Evolutionary conservation across 2,329 filamentous ascomycete genomes (phyloP), one percentile per base, ranked within the genome.

Genomic region (Pestalotiopsis sp.): DNA sequence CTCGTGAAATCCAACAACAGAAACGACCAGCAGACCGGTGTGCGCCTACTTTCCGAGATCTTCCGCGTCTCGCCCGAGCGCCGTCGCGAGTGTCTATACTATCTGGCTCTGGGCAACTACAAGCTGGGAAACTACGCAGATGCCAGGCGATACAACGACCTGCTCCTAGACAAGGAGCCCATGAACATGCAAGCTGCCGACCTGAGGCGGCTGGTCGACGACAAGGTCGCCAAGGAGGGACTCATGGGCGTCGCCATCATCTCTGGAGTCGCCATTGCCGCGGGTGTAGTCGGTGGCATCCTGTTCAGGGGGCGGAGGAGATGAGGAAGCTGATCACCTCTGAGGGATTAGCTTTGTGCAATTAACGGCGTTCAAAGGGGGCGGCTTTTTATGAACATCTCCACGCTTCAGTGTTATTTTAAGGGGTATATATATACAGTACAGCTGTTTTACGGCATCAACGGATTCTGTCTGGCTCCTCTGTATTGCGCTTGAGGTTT

Each of bases 111-210:
- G 39, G 96, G 96, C 71, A 97, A 98, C 86, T 98, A 95, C 88
- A 98, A 98, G 85, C 90, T 99, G 61, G 95, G 95, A 71, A 98
- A 98, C 86, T 99, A 98, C 81, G 94, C 91, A 70, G 96, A 99
- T 79, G 95, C 95, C 69, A 88, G 95, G 76, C 88, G 93, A 78
- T 98, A 98, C 83, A 99, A 99, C 81, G 95, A 98, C 77, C 86
- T 95, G 64, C 85, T 99, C 70, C 83, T 98, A 66, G 94, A 98
- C 71, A 92, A 95, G 79, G 96, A 99, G 83, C 94, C 94, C 9
- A 90, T 88, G 61, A 99, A 98, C 81, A 82, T 98, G 76, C 96
- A 99, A 82, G 94, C 95, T 31, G 87, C 90, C 67, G 97, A 97
- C 81, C 83, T 99, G 81, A 90, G 93, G 76, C 87, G 91, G 60